Base-by-base conservation (phyloP, 352 stramenopile species). In the Phytophthora fragariaefolia region DNA sequence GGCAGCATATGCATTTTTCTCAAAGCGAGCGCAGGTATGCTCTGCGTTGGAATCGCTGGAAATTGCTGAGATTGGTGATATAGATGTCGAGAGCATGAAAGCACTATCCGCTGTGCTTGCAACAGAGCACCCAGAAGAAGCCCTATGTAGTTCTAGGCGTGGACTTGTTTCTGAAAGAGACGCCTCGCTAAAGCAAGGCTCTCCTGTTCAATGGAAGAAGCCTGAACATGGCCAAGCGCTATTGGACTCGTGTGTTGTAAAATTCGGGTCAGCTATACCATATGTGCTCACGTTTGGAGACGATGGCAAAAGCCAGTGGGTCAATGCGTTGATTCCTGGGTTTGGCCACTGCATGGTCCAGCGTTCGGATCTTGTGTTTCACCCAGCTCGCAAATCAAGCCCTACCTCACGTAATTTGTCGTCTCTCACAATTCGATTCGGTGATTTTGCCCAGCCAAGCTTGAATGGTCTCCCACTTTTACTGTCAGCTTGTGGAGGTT, bases 1-100 rank as follows among this genome's bases (percentile, higher is more conserved):
- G 63, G 17, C 66, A 1, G 63, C 63, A 0, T 71, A 71, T 30
- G 63, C 34, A 1, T 60, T 51, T n/a, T 71, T 71, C 38, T 71
- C 63, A 12, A 43, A 66, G 20, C 40, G 63, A 52, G 63, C 63
- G 15, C 56, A 42, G 24, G 34, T 13, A 20, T 38, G 27, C 27
- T 71, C 63, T 13, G 38, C 42, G 4, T 24, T 71, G 24, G 48
- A 58, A 51, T 58, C 56, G 4, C 18, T 71, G 3, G 32, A 38
- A 4, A 22, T 71, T 3, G 47, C 20, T n/a, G 45, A 50, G 26
- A 52, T 66, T 40, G 56, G 52, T 20, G 27, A 55, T 5, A 46
- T 71, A 3, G 48, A 36, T 17, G 51, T 28, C 26, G 27, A 38
- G 12, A 56, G 59, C 12, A 28, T 71, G 36, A 10, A 42, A n/a